Conservation (phyloP, 768 basidiomycete species). For the Lentinula raphanica region DNA sequence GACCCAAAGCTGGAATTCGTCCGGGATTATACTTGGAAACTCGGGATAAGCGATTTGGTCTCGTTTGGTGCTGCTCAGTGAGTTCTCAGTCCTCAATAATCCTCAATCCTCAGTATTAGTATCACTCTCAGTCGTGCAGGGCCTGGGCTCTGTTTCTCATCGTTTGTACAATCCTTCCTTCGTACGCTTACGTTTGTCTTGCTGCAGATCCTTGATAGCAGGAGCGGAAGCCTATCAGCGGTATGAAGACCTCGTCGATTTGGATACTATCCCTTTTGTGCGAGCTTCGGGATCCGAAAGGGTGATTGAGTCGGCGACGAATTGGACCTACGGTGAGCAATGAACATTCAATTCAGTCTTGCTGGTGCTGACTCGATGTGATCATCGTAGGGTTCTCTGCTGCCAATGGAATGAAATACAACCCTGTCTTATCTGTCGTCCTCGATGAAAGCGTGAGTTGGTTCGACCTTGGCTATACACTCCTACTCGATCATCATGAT, state of each 20-base stretch:
- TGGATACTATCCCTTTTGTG: conserved; percentile 40
- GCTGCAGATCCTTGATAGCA: conserved; percentile 39
- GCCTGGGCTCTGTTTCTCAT: too few species aligned
- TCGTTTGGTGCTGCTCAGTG: conserved; percentile 64
- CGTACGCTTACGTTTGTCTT: too few species aligned
- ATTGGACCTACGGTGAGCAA: conserved; percentile 60
- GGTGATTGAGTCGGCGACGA: conserved; percentile 61
- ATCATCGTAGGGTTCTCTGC: conserved; percentile 48
- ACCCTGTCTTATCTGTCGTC: conserved; percentile 50
- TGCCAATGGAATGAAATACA: conserved; percentile 41
- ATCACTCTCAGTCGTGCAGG: too few species aligned
- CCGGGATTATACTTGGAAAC: conserved; percentile 48
- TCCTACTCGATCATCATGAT: neutral
- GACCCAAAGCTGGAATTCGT: conserved; percentile 54
- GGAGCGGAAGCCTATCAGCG: conserved; percentile 37
- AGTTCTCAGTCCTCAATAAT: conserved; percentile 15
- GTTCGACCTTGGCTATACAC: neutral
- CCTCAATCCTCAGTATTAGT: too few species aligned
- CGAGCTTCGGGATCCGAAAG: conserved; percentile 47
- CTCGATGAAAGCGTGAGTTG: conserved; percentile 25
- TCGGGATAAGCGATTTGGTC: conserved; percentile 58
- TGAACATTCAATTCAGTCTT: too few species aligned
- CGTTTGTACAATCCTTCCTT: too few species aligned
- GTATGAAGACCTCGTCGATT: conserved; percentile 33
- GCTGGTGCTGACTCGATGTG: neutral